A percentile compares a stretch with the other conserved stretches of the same genome.
Evolutionary conservation across 495 filamentous ascomycete genomes (phyloP).

Genomic region (Diplogelasinospora grovesii): DNA sequence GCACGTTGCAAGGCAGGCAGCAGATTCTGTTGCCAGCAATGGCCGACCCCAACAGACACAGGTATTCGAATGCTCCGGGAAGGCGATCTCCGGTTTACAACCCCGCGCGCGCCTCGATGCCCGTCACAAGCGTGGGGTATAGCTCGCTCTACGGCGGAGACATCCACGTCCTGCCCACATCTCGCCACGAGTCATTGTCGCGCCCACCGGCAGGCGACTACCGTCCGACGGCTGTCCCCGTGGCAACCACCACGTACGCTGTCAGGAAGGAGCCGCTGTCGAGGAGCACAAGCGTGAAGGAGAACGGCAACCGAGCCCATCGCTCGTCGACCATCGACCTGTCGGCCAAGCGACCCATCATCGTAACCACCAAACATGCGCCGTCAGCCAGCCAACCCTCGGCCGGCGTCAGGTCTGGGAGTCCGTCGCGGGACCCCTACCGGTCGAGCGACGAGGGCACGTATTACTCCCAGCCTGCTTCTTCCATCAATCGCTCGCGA

Average conservation of each 20-base stretch:
- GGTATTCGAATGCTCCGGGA: constrained; percentile 25
- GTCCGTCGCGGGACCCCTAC: constrained; percentile 43
- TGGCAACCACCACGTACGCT: constrained; percentile 41
- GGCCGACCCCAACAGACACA: constrained; percentile 35
- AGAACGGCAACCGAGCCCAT: constrained; percentile 27
- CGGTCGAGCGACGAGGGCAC: constrained; percentile 41
- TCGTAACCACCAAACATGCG: constrained; percentile 37
- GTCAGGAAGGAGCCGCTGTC: constrained; percentile 38
- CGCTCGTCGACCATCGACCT: constrained; percentile 34
- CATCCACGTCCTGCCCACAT: constrained; percentile 32
- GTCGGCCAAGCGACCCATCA: constrained; percentile 34
- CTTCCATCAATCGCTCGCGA: constrained; percentile 36
- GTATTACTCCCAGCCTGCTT: constrained; percentile 46
- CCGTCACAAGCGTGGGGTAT: constrained; percentile 34
- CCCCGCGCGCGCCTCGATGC: constrained; percentile 42
- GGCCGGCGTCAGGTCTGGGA: constrained; percentile 26
- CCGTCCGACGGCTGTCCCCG: constrained; percentile 21
- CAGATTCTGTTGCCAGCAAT: constrained; percentile 26
- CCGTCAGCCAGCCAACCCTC: constrained; percentile 11
- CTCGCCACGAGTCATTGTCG: constrained; percentile 28
- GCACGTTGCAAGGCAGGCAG: no score
- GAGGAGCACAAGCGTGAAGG: constrained; percentile 35
- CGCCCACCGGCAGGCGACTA: constrained; percentile 25
- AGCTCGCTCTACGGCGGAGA: constrained; percentile 36
- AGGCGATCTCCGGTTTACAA: constrained; percentile 39